Percentiles rank a stretch among this genome's conserved stretches.
Evolutionary conservation across 768 basidiomycete genomes (phyloP).

Genomic region (Mrakia gelida): DNA sequence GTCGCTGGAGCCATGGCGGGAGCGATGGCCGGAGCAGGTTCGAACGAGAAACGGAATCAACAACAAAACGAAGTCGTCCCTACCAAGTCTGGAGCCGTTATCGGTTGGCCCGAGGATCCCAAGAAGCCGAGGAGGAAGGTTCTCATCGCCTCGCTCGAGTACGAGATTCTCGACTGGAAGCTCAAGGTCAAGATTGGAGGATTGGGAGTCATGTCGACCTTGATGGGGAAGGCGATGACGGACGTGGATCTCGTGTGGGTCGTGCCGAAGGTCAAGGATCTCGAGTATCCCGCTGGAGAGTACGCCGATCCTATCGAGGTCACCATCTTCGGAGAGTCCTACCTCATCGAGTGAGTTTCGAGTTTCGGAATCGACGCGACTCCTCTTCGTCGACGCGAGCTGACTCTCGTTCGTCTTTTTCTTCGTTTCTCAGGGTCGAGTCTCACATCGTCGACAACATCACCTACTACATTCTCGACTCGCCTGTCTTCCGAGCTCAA

Average conservation of each 20-base stretch:
- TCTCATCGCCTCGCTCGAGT: constrained; percentile 86
- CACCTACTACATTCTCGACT: constrained; percentile 88
- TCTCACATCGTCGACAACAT: constrained; percentile 91
- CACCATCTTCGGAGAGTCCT: constrained; percentile 91
- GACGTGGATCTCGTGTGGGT: constrained; percentile 95
- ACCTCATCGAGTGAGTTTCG: constrained; percentile 64
- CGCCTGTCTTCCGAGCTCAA: constrained; percentile 92
- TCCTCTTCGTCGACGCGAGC: background rate
- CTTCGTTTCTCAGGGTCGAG: constrained; percentile 56
- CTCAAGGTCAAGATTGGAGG: constrained; percentile 97
- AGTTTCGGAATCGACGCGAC: constrained; percentile 9
- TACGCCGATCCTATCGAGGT: constrained; percentile 92
- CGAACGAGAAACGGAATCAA: constrained; percentile 15
- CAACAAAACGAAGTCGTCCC: constrained; percentile 54
- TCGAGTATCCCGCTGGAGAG: constrained; percentile 87
- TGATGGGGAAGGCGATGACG: constrained; percentile 98
- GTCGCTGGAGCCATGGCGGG: constrained; percentile 7
- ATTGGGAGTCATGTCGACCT: constrained; percentile 92
- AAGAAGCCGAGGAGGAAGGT: constrained; percentile 78
- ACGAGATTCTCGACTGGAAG: constrained; percentile 97
- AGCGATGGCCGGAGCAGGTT: constrained; percentile 10
- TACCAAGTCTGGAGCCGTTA: constrained; percentile 41
- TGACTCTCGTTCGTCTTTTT: too few relatives aligned
- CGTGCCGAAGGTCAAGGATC: constrained; percentile 86
- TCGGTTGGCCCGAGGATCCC: constrained; percentile 95